These are phyloP conservation scores for Neonectria faginata DNA, from an alignment of 2,329 filamentous ascomycete species.

Conservation along the genomic window DNA sequence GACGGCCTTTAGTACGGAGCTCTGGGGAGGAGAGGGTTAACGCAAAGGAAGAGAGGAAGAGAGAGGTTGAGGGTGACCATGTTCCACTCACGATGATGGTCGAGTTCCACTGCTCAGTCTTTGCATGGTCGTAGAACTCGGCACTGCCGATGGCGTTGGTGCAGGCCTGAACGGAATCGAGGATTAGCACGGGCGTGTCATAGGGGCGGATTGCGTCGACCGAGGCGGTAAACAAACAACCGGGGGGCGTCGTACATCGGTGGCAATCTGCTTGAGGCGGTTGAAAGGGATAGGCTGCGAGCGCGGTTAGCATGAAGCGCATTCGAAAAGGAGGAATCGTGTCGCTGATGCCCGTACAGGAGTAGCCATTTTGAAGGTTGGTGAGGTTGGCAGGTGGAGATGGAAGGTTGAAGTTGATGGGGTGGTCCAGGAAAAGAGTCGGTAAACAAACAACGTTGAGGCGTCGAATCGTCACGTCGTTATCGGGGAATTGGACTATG, in stretches of 20 bases:
- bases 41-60: slow-evolving; percentile 1
- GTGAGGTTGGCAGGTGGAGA: slow-evolving; percentile 35
- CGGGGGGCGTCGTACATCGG: slow-evolving; percentile 71
- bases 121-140: slow-evolving; percentile 86
- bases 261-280: slow-evolving; percentile 86
- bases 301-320: slow-evolving; percentile 36
- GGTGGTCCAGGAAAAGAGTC: slow-evolving; percentile 41
- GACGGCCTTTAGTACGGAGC: slow-evolving; percentile 79
- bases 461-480: slow-evolving; percentile 42
- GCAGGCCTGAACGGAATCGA: slow-evolving; percentile 73
- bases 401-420: slow-evolving; percentile 41
- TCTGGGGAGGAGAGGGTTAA: slow-evolving; percentile 60
- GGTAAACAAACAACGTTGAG: slow-evolving; percentile 47
- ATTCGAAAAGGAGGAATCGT: neutral
- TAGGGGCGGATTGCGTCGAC: slow-evolving; percentile 16
- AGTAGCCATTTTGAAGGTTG: slow-evolving; percentile 52
- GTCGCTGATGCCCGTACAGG: slow-evolving; percentile 46
- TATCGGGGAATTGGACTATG: slow-evolving; percentile 39
- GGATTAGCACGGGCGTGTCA: slow-evolving; percentile 29
- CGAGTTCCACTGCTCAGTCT: slow-evolving; percentile 90
- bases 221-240: slow-evolving; percentile 39
- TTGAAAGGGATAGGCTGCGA: slow-evolving; percentile 78
- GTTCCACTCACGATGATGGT: slow-evolving; percentile 80
- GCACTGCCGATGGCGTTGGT: slow-evolving; percentile 78
- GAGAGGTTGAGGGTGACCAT: slow-evolving; percentile 7